Evolutionary conservation across 1,139 yeast genomes (phyloP), one percentile per base, ranked within the genome.

Genomic region (Yamadazyma sp.): DNA sequence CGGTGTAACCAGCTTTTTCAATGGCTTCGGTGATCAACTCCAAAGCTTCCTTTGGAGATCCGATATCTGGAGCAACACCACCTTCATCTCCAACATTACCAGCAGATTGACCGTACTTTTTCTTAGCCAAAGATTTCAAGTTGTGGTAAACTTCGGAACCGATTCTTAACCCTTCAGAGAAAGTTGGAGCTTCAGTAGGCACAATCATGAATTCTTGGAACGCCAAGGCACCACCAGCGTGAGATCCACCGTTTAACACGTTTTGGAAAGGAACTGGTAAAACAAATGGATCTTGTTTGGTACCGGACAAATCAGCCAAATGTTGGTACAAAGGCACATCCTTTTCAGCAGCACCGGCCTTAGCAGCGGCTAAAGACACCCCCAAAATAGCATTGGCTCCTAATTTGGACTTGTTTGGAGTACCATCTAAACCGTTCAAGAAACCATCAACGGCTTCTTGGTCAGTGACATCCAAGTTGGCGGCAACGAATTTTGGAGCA

Each of bases 21-120:
- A 90, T 89, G 62, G 97, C 87, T 51, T 72, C 82, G 57, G 80
- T 78, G 67, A 90, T 87, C 68, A 90, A 83, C 74, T 89, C 96
- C 57, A 90, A 77, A 55, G 97, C 97, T 78, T 90, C 97, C 69
- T 80, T 86, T 63, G 97, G 89, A 56, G 95, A 79, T 52, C 83
- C 78, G 57, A 90, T 82, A 72, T 87, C 86, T 69, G 97, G 97
- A 59, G 97, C 97, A 77, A 90, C 96, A 80, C 97, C 97, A 82
- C 97, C 97, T 79, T 90, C 97, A 73, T 90, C 97, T 81, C 97
- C 97, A 64, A 90, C 97, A 76, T 90, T 90, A 74, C 96, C 97
- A 60, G 97, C 97, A 49, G 95, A 83, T 64, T 86, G 83, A 66
- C 97, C 97, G 81, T 89, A 90, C 69, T 74, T 78, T 81, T 86